Evolutionary conservation across 116 monocot species (phyloP).

Genomic region (Phalaenopsis hybrid): DNA sequence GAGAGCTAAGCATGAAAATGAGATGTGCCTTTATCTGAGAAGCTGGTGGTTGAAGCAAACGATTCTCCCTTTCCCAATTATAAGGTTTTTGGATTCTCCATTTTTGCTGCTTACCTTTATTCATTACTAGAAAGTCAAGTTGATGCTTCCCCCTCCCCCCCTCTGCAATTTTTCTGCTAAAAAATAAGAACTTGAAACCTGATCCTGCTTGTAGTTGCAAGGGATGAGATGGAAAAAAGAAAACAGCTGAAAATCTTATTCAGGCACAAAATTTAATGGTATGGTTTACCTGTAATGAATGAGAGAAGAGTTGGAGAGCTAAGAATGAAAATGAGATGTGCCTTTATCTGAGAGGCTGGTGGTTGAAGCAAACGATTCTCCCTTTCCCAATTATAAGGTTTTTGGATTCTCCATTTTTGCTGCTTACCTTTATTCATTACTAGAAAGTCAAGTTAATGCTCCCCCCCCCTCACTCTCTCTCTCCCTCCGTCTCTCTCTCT

Average conservation of each 20-base stretch:
- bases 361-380: not conserved
- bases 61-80: not conserved
- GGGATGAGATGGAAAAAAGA: not conserved
- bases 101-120: not conserved
- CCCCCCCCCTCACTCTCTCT: no score
- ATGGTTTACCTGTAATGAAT: no score
- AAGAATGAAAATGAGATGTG: not conserved
- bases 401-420: not conserved
- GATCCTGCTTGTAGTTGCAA: not conserved
- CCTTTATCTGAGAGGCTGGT: conserved; percentile 3
- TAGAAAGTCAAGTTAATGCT: not conserved
- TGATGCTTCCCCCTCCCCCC: not conserved
- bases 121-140: not conserved
- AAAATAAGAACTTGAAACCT: not conserved
- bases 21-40: conserved; percentile 1
- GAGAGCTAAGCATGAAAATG: not conserved
- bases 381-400: not conserved
- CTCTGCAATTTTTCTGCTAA: not conserved
- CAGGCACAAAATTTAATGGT: not conserved
- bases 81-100: not conserved
- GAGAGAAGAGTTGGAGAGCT: no score
- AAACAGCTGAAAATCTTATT: not conserved
- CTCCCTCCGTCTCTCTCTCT: no score
- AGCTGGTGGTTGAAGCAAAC: not conserved
- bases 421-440: not conserved